Conservation (phyloP, 2,329 filamentous ascomycete genomes). For the Cladosporium sp. region DNA sequence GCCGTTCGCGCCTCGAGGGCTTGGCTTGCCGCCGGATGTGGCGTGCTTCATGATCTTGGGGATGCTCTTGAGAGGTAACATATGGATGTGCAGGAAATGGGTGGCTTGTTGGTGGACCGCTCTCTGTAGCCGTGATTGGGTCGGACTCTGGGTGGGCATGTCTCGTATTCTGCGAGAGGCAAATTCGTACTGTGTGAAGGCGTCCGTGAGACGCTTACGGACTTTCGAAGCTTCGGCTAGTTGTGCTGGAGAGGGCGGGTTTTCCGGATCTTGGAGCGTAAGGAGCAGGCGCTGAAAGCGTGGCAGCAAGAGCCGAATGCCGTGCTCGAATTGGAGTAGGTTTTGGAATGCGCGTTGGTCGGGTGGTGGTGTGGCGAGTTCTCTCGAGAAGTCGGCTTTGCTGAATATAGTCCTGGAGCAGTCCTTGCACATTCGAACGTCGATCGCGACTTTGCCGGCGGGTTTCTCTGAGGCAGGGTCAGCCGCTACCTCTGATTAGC, state of each 20-base stretch:
- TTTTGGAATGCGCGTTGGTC: constrained; percentile 79
- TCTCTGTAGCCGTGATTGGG: constrained; percentile 70
- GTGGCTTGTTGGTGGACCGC: constrained; percentile 78
- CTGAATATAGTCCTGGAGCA: constrained; percentile 69
- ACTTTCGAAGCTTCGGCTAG: constrained; percentile 82
- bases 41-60: constrained; percentile 49
- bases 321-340: constrained; percentile 77
- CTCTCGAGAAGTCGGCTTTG: constrained; percentile 70
- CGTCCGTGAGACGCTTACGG: constrained; percentile 81
- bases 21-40: constrained; percentile 41
- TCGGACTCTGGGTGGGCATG: constrained; percentile 63
- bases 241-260: constrained; percentile 60
- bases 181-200: constrained; percentile 79
- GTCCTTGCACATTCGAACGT: constrained; percentile 87
- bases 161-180: constrained; percentile 77
- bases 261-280: constrained; percentile 65
- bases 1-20: constrained; percentile 17
- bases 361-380: constrained; percentile 60
- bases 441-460: constrained; percentile 57
- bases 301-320: constrained; percentile 74
- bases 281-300: constrained; percentile 73
- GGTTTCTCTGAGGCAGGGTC: constrained; percentile 35
- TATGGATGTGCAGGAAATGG: constrained; percentile 78
- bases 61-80: constrained; percentile 67
- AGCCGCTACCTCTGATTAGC: constrained; percentile 25